These are phyloP conservation scores for Phytophthora megakarya DNA, from an alignment of 352 stramenopile genomes.

Conservation along the genomic window DNA sequence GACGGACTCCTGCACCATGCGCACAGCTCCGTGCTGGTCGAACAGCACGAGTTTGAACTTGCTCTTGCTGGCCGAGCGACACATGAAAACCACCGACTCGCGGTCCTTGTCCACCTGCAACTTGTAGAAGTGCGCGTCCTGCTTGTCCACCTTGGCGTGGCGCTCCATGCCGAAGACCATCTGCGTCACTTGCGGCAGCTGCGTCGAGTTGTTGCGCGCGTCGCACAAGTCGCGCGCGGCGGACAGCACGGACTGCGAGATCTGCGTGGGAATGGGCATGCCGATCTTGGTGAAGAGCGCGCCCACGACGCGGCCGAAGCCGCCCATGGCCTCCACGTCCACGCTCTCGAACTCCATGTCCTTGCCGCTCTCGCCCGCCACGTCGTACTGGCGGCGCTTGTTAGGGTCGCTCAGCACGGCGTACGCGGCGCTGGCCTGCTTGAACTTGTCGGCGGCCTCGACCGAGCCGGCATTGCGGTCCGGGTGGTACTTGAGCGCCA, in stretches of 20 bases:
- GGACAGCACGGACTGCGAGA: conserved; percentile 84
- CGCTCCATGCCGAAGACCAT: conserved; percentile 77
- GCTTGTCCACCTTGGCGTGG: conserved; percentile 82
- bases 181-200: conserved; percentile 58
- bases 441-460: conserved; percentile 85
- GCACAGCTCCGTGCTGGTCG: conserved; percentile 74
- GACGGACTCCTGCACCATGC: conserved; percentile 83
- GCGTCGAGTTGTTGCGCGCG: conserved; percentile 68
- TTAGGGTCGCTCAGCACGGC: conserved; percentile 86
- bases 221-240: conserved; percentile 79
- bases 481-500: conserved; percentile 90
- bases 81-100: conserved; percentile 84
- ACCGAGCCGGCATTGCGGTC: conserved; percentile 84
- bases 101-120: conserved; percentile 73
- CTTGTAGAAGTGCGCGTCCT: conserved; percentile 89
- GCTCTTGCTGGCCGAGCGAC: conserved; percentile 78
- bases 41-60: conserved; percentile 92
- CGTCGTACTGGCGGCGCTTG: conserved; percentile 87
- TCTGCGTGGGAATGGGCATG: conserved; percentile 88
- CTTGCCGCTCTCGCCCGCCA: conserved; percentile 73
- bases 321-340: conserved; percentile 84
- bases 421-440: conserved; percentile 86
- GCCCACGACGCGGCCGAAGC: conserved; percentile 81
- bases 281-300: conserved; percentile 91
- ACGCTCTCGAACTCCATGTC: conserved; percentile 83